Evolutionary conservation across 768 basidiomycete species (phyloP), one percentile per base, ranked within the genome.

Genomic region (Austroboletus eburneus): DNA sequence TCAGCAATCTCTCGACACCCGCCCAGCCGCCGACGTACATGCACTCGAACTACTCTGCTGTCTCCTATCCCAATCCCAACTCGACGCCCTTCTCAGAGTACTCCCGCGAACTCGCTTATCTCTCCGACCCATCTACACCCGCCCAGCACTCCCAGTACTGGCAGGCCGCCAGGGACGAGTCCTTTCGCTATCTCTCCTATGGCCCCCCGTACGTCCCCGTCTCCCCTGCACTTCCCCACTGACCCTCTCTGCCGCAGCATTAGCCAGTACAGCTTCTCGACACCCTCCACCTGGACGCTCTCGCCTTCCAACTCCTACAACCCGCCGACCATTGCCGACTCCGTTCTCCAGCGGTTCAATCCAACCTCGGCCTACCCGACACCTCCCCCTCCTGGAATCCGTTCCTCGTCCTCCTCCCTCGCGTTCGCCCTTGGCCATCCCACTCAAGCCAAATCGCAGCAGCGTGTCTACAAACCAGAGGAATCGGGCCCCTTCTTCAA

Each of bases 61-160:
- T 57, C 48, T 55, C 61, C 39, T 60, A 69, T 54, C 62, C 55
- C 17, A 54, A 41, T 48, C 59, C 66, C 24, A 75, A 66, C 63
- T 76, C 81, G n/a, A n/a, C n/a, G 0, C 79, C 78, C 16, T 85
- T 86, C 57, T 72, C 81, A 2, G 85, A 87, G 51, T 87, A 87
- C 65, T 71, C 85, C 16, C 73, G 74, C 35, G 83, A 85, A 51
- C 57, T 83, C 13, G 51, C 73, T 18, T 81, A 83, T 59, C 67
- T 87, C 23, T 70, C 76, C 4, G 67, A 77, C n/a, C 60, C 75
- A 9, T 71, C 74, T 7, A 64, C 64, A 10, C 69, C 75, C 9
- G 57, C 52, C 4, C 69, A 74, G 35, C 73, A 79, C 49, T 69
- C 75, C 14, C 75, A 73, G 16, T 86, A 81, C 54, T 90, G 87